Evolutionary conservation across 495 filamentous ascomycete genomes (phyloP), one percentile per base, ranked within the genome.

Genomic region (Podospora conica): DNA sequence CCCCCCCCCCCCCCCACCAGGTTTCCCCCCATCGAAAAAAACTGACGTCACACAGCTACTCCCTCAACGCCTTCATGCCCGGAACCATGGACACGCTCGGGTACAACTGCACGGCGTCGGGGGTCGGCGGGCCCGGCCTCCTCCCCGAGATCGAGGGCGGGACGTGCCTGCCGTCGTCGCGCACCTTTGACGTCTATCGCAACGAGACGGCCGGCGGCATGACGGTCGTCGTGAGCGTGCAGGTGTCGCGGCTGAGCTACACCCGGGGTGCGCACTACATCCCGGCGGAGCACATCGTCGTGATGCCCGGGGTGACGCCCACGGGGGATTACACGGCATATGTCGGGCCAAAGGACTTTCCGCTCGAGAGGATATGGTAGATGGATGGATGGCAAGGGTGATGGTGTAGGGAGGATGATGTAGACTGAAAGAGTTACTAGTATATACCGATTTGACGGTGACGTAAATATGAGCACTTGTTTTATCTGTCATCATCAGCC

Each of bases 61-160:
- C 63, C 64, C 66, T 74, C 53, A 63, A 60, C n/a, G 65, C 67
- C n/a, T 59, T 74, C 62, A 63, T 66, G 61, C 69, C 71, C 21
- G 69, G 71, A 23, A 71, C 71, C 33, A 74, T 74, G 69, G 69
- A 74, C 64, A 71, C 68, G 21, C 66, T 61, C n/a, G 59, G 55
- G 40, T 68, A 71, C 20, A 62, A 63, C 61, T 74, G 71, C 71
- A 64, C 65, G 55, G 61, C 67, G 58, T 48, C 40, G 59, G 64
- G 66, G 54, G 55, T 33, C 58, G 63, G 66, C 59, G 62, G 55
- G 55, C 61, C 54, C 24, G 67, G 65, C 18, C 64, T 53, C 23
- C 71, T 74, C 28, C 71, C 71, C 48, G 71, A 74, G 58, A 66
- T 74, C 54, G 60, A 67, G 54, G 68, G 65, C 22, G 71, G 66